Evolutionary conservation across 1,284 basidiomycete species (phyloP), one percentile per base, ranked within the genome.

Genomic region (Rhodotorula sp.): DNA sequence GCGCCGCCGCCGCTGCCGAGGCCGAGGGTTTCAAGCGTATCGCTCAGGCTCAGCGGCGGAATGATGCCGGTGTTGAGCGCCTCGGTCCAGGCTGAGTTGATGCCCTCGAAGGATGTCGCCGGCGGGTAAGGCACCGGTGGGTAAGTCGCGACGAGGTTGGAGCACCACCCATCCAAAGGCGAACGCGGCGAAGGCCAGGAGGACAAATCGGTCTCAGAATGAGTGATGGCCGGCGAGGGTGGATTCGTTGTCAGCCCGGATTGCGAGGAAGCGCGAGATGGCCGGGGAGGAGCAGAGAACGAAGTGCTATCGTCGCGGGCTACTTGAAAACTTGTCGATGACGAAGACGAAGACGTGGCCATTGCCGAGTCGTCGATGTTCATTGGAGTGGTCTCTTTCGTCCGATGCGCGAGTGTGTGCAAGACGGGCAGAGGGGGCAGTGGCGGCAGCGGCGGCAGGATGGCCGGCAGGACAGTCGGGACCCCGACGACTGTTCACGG

Each of bases 51-150:
- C 48, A 61, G 48, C 6, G 63, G 56, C 10, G 63, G 63, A 12
- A 64, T 62, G 56, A 22, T 8, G 1, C 17, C 20, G 26, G 51
- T 49, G 57, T 24, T 15, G 37, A 46, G 53, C 26, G 60, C 60
- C 14, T 51, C 62, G 7, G 20, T 60, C 57, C 58, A 66, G 8
- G 20, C 49, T 6, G 64, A 53, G 26, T 66, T 42, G 59, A 64
- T 58, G 2, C 54, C 54, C 5, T 8, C 46, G 56, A 10, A 48
- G 7, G 15, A 5, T 6, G 57, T 8, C 42, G 56, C n/a, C 5
- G 54, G 30, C 29, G 65, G 65, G 17, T 67, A 67, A 15, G 65
- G 65, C 4, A 67, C 65, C 22, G 65, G 65, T 12, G 65, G 65
- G 46, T 67, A 67, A 14, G n/a, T 61, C 33, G 45, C 18, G n/a